phyloP scores from a whole-genome alignment of 306 rosid genomes.

The Canavalia ensiformis region DNA sequence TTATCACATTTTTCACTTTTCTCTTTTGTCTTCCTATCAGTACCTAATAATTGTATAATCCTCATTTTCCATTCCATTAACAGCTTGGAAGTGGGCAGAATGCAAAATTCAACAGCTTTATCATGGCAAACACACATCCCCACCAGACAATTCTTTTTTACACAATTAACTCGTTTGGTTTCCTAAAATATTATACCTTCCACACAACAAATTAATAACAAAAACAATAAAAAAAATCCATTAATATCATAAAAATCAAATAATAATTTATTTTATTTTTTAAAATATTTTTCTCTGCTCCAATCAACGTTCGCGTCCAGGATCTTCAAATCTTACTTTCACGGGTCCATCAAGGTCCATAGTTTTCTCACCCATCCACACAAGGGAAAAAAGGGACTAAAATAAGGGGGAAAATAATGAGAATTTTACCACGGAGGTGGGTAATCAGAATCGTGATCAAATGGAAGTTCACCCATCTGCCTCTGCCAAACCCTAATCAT shows the following conservation, averaged over 20 bases:
- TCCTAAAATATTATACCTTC: background rate
- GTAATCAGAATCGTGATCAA: conserved; percentile 58
- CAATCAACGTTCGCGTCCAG: conserved; percentile 5
- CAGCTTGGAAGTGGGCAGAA: background rate
- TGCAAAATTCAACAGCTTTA: conserved; percentile 29
- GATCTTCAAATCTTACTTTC: background rate
- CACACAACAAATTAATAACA: background rate
- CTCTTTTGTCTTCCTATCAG: too few relatives aligned
- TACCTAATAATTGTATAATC: too few relatives aligned
- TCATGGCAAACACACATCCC: conserved; percentile 9
- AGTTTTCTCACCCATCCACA: background rate
- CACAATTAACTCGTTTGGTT: background rate
- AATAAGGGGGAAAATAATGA: background rate
- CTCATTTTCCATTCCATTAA: background rate
- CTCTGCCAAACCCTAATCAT: conserved; percentile 82
- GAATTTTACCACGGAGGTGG: conserved; percentile 70
- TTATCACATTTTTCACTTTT: too few relatives aligned
- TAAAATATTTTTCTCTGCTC: background rate
- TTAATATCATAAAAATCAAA: background rate
- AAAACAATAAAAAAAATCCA: conserved; percentile 8
- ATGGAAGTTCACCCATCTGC: conserved; percentile 60
- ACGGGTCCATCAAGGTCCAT: background rate
- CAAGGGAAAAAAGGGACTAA: background rate
- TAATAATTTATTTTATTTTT: background rate
- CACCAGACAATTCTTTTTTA: background rate